Evolutionary conservation across 148 eudicot species (phyloP), one percentile per base, ranked within the genome.

Genomic region (Vaccinium macrocarpon): DNA sequence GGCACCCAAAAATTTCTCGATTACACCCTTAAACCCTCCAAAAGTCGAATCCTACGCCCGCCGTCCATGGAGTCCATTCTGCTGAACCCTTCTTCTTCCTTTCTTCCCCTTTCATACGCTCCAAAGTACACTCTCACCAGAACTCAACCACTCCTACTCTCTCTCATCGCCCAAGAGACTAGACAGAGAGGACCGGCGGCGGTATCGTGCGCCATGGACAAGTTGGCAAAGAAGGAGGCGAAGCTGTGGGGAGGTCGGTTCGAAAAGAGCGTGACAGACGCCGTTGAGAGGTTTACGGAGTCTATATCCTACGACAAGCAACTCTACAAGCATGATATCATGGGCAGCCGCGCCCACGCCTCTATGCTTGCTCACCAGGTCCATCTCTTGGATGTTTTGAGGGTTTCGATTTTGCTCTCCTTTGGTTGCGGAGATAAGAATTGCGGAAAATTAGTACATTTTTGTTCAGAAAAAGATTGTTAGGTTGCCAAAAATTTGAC

Each of bases 211-310:
- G 53, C 81, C 6, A 82, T 78, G 72, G 56, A 38, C 46, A 29
- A 53, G 78, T 15, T 79, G 70, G 38, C 38, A 35, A 23, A 21
- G 18, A 94, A 92, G 87, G 99, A 95, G 88, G 84, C 90, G 25
- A 97, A 97, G 86, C 91, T 95, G 8, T 97, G 99, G 99, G 99
- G 99, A 2, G 99, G 99, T 14, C 87, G 99, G 82, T 97, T 97
- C 74, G 98, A 95, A 82, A 98, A 94, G 80, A 94, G 93, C 72
- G 98, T 95, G 1, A 97, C 98, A 6, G 96, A 97, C 56, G 87
- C 88, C 2, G 99, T 97, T 6, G 99, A 97, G 93, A 87, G 91
- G 85, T 95, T 97, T 85, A 97, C 99, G 1, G 98, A 95, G 87
- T 97, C 99, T 0, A 90, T 97, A 21, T 97, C 99, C 5, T 97